Percentiles rank a stretch among this genome's conserved stretches.
These are phyloP conservation scores for Beauveria brongniartii DNA, from an alignment of 2,329 filamentous ascomycete genomes.

Conservation along the genomic window DNA sequence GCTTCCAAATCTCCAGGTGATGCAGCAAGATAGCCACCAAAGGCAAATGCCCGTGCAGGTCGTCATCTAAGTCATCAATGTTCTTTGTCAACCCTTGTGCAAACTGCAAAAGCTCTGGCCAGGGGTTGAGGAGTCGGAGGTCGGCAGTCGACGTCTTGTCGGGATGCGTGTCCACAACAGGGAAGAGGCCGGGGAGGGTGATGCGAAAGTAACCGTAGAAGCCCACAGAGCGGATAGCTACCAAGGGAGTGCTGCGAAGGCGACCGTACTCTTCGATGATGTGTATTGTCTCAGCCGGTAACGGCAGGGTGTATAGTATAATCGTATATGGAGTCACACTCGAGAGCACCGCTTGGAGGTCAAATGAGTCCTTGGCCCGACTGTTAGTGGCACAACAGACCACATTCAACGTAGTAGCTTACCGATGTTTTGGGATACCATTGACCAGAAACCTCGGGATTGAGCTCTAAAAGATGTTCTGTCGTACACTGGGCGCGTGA, in stretches of 20 bases:
- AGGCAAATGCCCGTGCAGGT: constrained; percentile 87
- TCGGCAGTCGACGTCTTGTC: constrained; percentile 80
- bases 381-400: constrained; percentile 5
- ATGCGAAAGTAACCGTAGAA: constrained; percentile 90
- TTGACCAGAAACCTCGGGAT: constrained; percentile 80
- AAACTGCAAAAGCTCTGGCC: constrained; percentile 70
- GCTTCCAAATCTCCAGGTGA: constrained; percentile 75
- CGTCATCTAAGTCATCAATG: constrained; percentile 61
- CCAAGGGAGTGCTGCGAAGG: constrained; percentile 59
- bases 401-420: constrained; percentile 10
- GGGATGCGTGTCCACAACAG: constrained; percentile 92
- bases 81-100: constrained; percentile 57
- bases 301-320: constrained; percentile 47
- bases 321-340: constrained; percentile 38
- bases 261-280: constrained; percentile 39
- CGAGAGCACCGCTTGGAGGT: constrained; percentile 35
- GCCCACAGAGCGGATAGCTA: constrained; percentile 81
- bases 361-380: constrained; percentile 20
- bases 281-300: constrained; percentile 34
- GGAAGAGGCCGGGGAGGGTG: constrained; percentile 68
- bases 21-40: constrained; percentile 77
- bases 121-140: constrained; percentile 74
- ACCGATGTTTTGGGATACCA: constrained; percentile 50
- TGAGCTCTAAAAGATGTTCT: constrained; percentile 74
- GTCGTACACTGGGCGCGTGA: constrained; percentile 71